phyloP scores from a whole-genome alignment of 257 asterid species.

The Nicotiana otophora region DNA sequence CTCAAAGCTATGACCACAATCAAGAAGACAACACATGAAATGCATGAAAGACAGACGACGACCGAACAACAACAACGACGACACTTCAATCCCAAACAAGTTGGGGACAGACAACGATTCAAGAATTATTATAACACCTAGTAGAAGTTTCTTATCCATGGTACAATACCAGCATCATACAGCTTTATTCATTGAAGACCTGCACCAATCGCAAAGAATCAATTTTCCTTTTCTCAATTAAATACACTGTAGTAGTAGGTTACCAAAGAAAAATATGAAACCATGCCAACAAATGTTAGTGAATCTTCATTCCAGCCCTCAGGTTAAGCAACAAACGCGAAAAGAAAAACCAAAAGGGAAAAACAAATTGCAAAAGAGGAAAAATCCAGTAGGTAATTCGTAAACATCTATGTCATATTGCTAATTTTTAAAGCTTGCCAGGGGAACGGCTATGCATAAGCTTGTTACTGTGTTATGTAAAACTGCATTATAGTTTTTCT shows the following conservation, averaged over 20 bases:
- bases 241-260: neutral
- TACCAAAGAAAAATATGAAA: too few relatives aligned
- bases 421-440: neutral
- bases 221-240: neutral
- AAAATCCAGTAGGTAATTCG: neutral
- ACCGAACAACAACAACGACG: neutral
- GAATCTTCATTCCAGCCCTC: too few relatives aligned
- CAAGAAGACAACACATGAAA: neutral
- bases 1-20: neutral
- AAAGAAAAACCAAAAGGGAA: neutral
- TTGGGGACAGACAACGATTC: neutral
- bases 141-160: neutral
- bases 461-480: neutral
- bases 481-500: neutral
- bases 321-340: too few relatives aligned
- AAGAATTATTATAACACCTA: neutral
- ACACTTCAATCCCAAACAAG: too few relatives aligned
- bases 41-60: neutral
- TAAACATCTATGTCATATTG: neutral
- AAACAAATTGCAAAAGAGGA: neutral
- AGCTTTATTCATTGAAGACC: neutral
- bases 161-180: neutral
- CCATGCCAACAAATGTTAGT: too few relatives aligned
- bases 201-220: neutral
- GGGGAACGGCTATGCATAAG: neutral